A percentile compares a stretch with the other conserved stretches of the same genome.
phyloP scores from a whole-genome alignment of 306 rosid species.

The Sechiopsis laciniata region DNA sequence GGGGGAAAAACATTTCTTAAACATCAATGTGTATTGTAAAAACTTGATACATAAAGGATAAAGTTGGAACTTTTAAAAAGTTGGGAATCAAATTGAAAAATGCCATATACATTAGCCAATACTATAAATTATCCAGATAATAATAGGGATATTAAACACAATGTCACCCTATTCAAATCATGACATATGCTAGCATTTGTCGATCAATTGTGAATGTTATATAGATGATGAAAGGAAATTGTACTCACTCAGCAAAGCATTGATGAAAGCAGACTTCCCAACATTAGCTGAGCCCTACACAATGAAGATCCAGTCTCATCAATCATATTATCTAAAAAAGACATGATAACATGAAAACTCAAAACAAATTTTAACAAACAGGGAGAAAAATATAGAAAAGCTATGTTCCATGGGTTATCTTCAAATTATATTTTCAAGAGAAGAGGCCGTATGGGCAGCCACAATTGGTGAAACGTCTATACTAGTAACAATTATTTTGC shows the following conservation, averaged over 20 bases:
- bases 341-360: constrained; percentile 2
- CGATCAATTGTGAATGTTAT: not conserved
- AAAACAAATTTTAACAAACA: not conserved
- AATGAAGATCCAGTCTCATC: constrained; percentile 19
- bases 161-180: not conserved
- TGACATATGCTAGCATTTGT: not conserved
- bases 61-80: not conserved
- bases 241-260: constrained; percentile 76
- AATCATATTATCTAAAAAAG: constrained; percentile 12
- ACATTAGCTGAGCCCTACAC: constrained; percentile 91
- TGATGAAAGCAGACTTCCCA: constrained; percentile 93
- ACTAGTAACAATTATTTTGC: not conserved
- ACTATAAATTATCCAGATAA: not conserved
- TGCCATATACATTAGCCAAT: not conserved
- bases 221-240: constrained; percentile 18
- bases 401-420: not conserved
- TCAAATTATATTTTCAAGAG: not conserved
- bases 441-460: not conserved
- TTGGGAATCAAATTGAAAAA: not conserved
- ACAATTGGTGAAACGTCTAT: not conserved
- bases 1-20: not conserved
- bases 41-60: not conserved
- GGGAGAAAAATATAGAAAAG: not conserved
- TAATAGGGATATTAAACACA: not conserved
- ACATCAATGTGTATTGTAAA: not conserved